phyloP scores from a whole-genome alignment of 2,329 filamentous ascomycete species.

The Ascochyta pisi region DNA sequence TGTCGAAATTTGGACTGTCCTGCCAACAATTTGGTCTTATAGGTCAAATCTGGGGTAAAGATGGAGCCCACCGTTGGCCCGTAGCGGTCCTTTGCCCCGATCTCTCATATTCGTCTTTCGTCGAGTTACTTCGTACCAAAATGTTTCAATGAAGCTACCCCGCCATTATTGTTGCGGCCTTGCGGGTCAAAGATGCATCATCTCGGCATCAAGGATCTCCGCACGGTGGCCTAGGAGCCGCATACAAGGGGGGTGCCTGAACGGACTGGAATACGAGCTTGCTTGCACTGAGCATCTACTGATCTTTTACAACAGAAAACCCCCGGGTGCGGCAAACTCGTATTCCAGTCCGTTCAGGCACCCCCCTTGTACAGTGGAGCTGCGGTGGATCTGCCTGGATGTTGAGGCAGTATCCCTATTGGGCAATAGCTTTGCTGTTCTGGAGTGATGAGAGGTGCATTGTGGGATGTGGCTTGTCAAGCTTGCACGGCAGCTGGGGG shows the following conservation, averaged over 20 bases:
- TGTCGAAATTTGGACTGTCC: neutral
- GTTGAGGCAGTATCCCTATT: constrained; percentile 9
- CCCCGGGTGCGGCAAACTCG: too few species aligned
- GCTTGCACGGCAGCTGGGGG: constrained; percentile 13
- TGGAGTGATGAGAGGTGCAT: constrained; percentile 11
- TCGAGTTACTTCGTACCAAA: neutral
- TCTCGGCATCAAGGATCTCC: constrained; percentile 29
- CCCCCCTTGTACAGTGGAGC: neutral
- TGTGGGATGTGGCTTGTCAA: constrained; percentile 23
- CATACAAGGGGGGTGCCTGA: too few species aligned
- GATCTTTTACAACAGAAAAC: too few species aligned
- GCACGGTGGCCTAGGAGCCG: constrained; percentile 31
- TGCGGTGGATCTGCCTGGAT: constrained; percentile 15
- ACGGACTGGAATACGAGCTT: too few species aligned
- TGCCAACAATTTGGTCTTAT: neutral
- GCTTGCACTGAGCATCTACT: too few species aligned
- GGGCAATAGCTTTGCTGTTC: constrained; percentile 9
- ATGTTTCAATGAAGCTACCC: constrained; percentile 12
- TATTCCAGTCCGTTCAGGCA: too few species aligned
- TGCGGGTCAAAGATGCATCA: constrained; percentile 19
- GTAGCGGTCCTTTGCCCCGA: constrained; percentile 3
- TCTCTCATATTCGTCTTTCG: neutral
- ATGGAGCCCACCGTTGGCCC: neutral
- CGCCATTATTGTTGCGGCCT: constrained; percentile 19
- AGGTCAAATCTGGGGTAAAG: neutral